Evolutionary conservation across 108 stramenopile genomes (phyloP), one percentile per base, ranked within the genome.

Genomic region (Skeletonema menzelii): DNA sequence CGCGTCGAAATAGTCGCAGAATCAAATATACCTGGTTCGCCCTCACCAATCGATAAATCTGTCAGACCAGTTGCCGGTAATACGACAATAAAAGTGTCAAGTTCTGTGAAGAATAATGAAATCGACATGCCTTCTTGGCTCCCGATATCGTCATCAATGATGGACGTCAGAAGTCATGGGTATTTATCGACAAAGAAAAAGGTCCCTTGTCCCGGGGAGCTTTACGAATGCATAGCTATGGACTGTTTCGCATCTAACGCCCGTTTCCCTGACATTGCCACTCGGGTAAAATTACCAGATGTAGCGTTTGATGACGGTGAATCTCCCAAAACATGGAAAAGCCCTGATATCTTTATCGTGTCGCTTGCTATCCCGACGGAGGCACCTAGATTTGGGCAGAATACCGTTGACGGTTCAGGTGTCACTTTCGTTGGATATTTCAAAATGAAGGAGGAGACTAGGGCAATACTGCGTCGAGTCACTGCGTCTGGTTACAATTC

Each of bases 321-420:
- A 13, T 27, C 24, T 4, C 49, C 47, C 15, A 91, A 88, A 56
- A 88, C 88, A 14, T 95, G 93, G 93, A 83, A 86, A 65, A 69
- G 85, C 56, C 91, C 93, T 22, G 93, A 95, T 61, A 67, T 83
- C 6, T 91, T 95, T 64, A 75, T 91, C 4, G 75, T 91, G 6
- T 85, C 79, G 10, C 63, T 95, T 38, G 53, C 90, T 10, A 68
- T 95, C 30, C 93, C 93, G 27, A 95, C 89, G 0, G 91, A 95
- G 70, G 86, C 89, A n/a, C 93, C 93, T 5, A 86, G 77, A 53
- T 69, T 92, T 53, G 84, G 79, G 26, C 59, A 66, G 12, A 40
- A 67, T 22, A 42, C 71, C 1, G 81, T 86, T 26, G 85, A 95
- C 77, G 93, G 93, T 27, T 85, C 84, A 20, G 93, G 93, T 35